Conservation (phyloP, 805 yeast species). For the Sungouiella thailandica region DNA sequence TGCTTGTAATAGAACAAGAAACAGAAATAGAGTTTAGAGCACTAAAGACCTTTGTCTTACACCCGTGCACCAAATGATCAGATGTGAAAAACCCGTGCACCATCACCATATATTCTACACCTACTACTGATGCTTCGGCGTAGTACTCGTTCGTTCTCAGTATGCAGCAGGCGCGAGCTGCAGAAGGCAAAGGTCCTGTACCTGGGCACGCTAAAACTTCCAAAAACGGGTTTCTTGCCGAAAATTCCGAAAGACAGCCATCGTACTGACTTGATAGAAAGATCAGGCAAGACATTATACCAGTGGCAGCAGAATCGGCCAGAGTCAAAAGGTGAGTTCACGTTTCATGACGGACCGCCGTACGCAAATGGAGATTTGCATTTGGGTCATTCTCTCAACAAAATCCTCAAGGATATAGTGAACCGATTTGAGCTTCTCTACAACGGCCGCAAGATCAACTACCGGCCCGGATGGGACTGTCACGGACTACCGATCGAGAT, state of each 20-base stretch:
- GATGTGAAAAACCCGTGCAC: no score
- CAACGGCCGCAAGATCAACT: constrained; percentile 58
- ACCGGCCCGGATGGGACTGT: constrained; percentile 97
- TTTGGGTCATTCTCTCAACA: constrained; percentile 88
- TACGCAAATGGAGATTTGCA: constrained; percentile 95
- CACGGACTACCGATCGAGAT: constrained; percentile 96
- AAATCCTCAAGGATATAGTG: constrained; percentile 81
- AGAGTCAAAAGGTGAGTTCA: constrained; percentile 37
- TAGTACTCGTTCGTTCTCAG: constrained; percentile 3
- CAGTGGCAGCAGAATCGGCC: constrained; percentile 44
- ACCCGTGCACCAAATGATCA: constrained; percentile 1
- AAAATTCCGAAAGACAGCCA: constrained; percentile 48
- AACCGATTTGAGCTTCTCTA: constrained; percentile 60
- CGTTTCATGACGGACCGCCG: constrained; percentile 96
- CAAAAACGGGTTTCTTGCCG: constrained; percentile 53
- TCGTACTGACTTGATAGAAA: constrained; percentile 38
- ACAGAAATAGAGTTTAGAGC: no score
- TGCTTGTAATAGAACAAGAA: no score
- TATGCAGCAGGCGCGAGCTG: constrained; percentile 1
- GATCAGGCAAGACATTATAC: constrained; percentile 58
- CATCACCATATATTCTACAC: not conserved
- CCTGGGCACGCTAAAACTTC: constrained; percentile 56
- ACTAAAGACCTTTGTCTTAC: no score
- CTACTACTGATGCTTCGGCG: constrained; percentile 2
- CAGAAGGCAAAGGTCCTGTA: constrained; percentile 19